A percentile compares a stretch with the other conserved stretches of the same genome.
phyloP scores from a whole-genome alignment of 768 basidiomycete genomes.

The Termitomyces sp. region DNA sequence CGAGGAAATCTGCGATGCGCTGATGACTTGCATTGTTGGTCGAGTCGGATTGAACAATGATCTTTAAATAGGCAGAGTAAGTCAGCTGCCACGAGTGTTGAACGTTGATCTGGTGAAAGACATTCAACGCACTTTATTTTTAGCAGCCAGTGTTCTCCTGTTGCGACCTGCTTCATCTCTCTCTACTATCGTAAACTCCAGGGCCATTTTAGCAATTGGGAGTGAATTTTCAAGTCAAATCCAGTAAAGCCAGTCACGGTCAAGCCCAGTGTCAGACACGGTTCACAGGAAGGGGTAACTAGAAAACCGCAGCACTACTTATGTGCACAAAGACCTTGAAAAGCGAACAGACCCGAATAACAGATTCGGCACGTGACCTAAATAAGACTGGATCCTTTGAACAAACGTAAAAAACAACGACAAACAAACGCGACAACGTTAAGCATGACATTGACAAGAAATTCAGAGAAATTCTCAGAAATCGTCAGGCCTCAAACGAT shows the following conservation, averaged over 20 bases:
- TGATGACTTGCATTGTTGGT: not conserved
- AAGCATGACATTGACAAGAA: no score
- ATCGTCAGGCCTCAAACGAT: no score
- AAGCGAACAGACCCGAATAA: no score
- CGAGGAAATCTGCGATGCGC: constrained; percentile 26
- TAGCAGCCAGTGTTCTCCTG: constrained; percentile 5
- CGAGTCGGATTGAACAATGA: constrained; percentile 2
- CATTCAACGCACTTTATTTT: constrained; percentile 3
- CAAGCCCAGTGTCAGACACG: not conserved
- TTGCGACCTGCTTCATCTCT: constrained; percentile 18
- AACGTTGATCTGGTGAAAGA: not conserved
- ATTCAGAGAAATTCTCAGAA: no score
- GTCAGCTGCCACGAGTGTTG: not conserved
- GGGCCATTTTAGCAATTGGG: not conserved
- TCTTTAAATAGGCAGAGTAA: constrained; percentile 5
- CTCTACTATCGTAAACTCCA: constrained; percentile 12
- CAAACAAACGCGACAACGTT: no score
- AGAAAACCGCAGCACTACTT: no score
- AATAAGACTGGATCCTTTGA: no score
- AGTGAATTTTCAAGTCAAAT: not conserved
- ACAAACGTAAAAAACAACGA: no score
- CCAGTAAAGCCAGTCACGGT: not conserved
- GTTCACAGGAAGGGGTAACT: no score
- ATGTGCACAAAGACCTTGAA: no score
- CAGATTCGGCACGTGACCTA: no score